Conservation (phyloP, 1,284 basidiomycete genomes). For the Leccinum griseonigrum region DNA sequence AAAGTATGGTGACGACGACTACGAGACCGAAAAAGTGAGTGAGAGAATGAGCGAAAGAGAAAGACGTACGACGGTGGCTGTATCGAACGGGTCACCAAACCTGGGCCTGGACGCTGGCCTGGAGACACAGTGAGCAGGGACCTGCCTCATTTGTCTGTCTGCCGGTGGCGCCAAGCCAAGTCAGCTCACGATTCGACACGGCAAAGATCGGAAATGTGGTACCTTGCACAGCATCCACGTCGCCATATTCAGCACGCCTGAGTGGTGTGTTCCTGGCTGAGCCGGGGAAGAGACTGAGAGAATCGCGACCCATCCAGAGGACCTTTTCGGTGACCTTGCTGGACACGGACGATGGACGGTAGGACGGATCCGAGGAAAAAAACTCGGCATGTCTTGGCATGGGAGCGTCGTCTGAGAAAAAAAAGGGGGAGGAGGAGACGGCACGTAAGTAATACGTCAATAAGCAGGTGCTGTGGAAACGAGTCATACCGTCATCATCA, state of each 20-base stretch:
- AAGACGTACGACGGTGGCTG: conserved; percentile 22
- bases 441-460: neutral
- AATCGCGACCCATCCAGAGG: conserved; percentile 34
- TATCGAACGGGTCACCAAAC: conserved; percentile 21
- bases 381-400: conserved; percentile 14
- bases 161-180: neutral
- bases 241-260: conserved; percentile 15
- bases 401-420: conserved; percentile 13
- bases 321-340: conserved; percentile 36
- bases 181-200: conserved; percentile 3
- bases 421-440: neutral
- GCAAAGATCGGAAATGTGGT: conserved; percentile 6
- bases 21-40: conserved; percentile 11
- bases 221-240: conserved; percentile 25
- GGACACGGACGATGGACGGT: conserved; percentile 21
- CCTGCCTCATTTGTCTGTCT: conserved; percentile 22
- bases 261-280: neutral
- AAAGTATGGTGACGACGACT: conserved; percentile 14
- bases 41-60: neutral
- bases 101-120: conserved; percentile 13
- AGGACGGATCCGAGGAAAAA: conserved; percentile 5
- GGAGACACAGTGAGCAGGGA: conserved; percentile 5
- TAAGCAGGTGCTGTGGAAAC: neutral
- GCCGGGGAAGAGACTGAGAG: conserved; percentile 27
- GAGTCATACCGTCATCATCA: conserved; percentile 16